These are phyloP conservation scores for Coprinopsis sp. DNA, from an alignment of 768 basidiomycete species.

Conservation along the genomic window DNA sequence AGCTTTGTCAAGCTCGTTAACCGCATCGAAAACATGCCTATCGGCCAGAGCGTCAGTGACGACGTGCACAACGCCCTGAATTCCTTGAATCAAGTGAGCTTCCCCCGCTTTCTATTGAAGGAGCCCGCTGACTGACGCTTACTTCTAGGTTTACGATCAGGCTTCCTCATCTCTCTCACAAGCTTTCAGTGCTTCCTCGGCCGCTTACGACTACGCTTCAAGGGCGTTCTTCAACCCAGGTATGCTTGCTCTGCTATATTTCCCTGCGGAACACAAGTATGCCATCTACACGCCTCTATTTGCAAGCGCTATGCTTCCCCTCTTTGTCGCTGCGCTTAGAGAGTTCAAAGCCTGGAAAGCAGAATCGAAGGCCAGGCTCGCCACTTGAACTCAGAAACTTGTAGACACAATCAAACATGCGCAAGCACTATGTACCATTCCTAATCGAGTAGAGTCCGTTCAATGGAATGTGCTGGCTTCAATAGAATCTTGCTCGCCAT, in stretches of 20 bases:
- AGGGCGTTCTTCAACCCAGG: conserved; percentile 95
- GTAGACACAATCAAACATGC: too few relatives aligned
- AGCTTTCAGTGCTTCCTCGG: conserved; percentile 55
- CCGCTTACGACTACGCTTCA: conserved; percentile 63
- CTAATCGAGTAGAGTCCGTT: too few relatives aligned
- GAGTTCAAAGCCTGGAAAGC: conserved; percentile 68
- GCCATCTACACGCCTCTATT: conserved; percentile 96
- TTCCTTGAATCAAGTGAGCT: conserved; percentile 66
- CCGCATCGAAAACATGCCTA: conserved; percentile 90
- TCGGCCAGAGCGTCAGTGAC: conserved; percentile 68
- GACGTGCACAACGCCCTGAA: conserved; percentile 68
- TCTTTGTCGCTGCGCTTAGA: conserved; percentile 67
- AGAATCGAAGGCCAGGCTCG: conserved; percentile 29
- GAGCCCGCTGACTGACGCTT: conserved; percentile 1
- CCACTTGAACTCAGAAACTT: too few relatives aligned
- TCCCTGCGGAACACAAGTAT: conserved; percentile 96
- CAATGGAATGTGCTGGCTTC: too few relatives aligned
- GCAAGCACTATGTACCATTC: too few relatives aligned
- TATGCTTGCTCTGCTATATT: conserved; percentile 94
- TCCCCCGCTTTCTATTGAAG: background rate
- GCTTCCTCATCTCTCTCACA: conserved; percentile 35
- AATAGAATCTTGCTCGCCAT: too few relatives aligned
- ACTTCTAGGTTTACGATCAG: conserved; percentile 33
- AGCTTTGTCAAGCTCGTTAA: conserved; percentile 83
- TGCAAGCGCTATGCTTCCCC: conserved; percentile 81